Evolutionary conservation across 495 filamentous ascomycete genomes (phyloP), one percentile per base, ranked within the genome.

Genomic region (Penicillium argentinense): DNA sequence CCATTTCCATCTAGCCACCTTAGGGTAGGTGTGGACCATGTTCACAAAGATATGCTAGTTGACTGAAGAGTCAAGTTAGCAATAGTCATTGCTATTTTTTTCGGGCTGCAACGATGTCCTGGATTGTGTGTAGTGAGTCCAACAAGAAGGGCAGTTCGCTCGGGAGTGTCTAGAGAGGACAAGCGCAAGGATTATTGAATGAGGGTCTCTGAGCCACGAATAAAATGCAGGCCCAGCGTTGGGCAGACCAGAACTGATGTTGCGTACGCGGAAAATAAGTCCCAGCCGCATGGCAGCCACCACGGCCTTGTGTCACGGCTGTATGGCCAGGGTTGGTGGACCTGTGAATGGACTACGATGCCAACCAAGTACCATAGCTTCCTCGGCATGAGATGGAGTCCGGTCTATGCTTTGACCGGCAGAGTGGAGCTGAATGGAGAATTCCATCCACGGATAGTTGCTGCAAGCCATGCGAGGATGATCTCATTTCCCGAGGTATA

Each of bases 361-460:
- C 21, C 33, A 36, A 12, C 21, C 7, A 12, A 3, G 33, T 9
- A 18, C 16, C 16, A 36, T 36, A 8, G 5, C 17, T n/a, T n/a
- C n/a, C n/a, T 36, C 9, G 33, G 9, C 3, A 9, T 36, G n/a
- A 11, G 12, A 36, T 22, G 33, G 21, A 36, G 17, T 3, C 17
- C n/a, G 17, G 33, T 18, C 33, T 7, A 9, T 19, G 18, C 16
- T 36, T 8, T 0, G 8, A 21, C 9, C n/a, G n/a, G 17, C 30
- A 0, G 21, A 9, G 33, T 21, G 42, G 11, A 28, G 23, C 27
- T 39, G 19, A 47, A 44, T 36, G 44, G 42, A 36, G 25, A 46
- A 39, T 42, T 52, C 50, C 53, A 60, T 51, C 56, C 56, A 62
- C 59, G 56, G 59, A 49, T 54, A 42, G 45, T 43, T 54, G 53